phyloP scores from a whole-genome alignment of 139 green algal species.

The Volvox reticuliferus region DNA sequence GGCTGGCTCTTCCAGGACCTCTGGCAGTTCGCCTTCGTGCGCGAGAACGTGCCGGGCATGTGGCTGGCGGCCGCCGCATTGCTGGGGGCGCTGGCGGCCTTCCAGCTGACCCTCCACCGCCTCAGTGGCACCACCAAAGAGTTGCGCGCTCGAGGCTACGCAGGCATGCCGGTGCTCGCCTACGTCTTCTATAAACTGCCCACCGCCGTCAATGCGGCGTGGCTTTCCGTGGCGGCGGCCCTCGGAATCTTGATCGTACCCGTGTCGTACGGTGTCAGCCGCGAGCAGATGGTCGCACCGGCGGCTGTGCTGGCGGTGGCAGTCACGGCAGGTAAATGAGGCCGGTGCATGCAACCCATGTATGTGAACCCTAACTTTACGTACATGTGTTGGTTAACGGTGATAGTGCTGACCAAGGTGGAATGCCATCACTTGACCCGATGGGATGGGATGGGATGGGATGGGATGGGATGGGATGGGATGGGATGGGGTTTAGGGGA shows the following conservation, averaged over 20 bases:
- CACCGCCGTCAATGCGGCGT: slow-evolving; percentile 77
- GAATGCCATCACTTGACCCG: too few species aligned
- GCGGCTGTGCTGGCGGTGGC: slow-evolving; percentile 54
- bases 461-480: too few species aligned
- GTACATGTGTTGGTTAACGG: too few species aligned
- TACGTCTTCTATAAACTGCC: slow-evolving; percentile 68
- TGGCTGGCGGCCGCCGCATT: slow-evolving; percentile 62
- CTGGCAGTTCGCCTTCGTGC: slow-evolving; percentile 74
- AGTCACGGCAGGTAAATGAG: slow-evolving; percentile 29
- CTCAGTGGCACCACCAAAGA: slow-evolving; percentile 52
- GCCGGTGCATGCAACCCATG: too few species aligned
- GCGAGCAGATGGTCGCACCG: slow-evolving; percentile 39
- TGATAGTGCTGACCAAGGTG: too few species aligned
- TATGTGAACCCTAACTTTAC: too few species aligned
- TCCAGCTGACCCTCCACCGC: slow-evolving; percentile 48
- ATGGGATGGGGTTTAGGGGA: too few species aligned
- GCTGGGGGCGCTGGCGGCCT: slow-evolving; percentile 51
- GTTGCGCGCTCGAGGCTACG: slow-evolving; percentile 23
- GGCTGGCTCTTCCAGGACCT: slow-evolving; percentile 65
- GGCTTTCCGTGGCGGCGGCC: slow-evolving; percentile 72
- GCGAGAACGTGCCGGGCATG: slow-evolving; percentile 57
- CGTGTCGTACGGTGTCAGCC: slow-evolving; percentile 23
- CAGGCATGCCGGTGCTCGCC: slow-evolving; percentile 42
- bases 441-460: too few species aligned
- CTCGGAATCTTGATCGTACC: slow-evolving; percentile 72